Evolutionary conservation across 495 filamentous ascomycete genomes (phyloP).

Genomic region (Hypoxylon subgilvum): DNA sequence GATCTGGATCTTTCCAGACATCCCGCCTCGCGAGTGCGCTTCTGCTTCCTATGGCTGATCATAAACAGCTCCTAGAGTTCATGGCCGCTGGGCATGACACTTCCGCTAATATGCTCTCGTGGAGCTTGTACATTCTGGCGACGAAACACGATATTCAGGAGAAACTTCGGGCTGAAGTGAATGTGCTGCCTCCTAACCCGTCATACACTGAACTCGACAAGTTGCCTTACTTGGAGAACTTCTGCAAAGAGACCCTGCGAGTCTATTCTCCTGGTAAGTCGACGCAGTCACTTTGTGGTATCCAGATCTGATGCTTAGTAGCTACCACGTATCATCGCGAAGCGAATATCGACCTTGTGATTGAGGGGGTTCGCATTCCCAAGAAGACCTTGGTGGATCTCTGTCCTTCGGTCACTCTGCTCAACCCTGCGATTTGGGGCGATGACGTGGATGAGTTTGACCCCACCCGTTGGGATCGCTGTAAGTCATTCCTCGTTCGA

Average conservation of each 20-base stretch:
- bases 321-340: conserved; percentile 17
- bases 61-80: conserved; percentile 22
- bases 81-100: conserved; percentile 39
- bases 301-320: background rate
- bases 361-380: conserved; percentile 35
- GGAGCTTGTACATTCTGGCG: conserved; percentile 35
- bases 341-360: conserved; percentile 29
- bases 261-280: conserved; percentile 10
- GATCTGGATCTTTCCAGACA: background rate
- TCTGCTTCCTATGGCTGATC: background rate
- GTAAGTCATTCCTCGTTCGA: background rate
- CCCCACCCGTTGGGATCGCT: conserved; percentile 42
- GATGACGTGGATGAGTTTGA: conserved; percentile 27
- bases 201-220: conserved; percentile 27
- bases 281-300: background rate
- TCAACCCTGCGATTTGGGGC: conserved; percentile 38
- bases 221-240: conserved; percentile 38
- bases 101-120: conserved; percentile 33
- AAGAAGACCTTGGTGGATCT: conserved; percentile 37
- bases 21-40: background rate
- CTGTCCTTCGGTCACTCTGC: conserved; percentile 24
- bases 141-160: conserved; percentile 28
- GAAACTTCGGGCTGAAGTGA: conserved; percentile 35
- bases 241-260: conserved; percentile 39
- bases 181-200: background rate